Evolutionary conservation across 2,329 filamentous ascomycete genomes (phyloP), one percentile per base, ranked within the genome.

Genomic region (Camptophora hylomeconis): DNA sequence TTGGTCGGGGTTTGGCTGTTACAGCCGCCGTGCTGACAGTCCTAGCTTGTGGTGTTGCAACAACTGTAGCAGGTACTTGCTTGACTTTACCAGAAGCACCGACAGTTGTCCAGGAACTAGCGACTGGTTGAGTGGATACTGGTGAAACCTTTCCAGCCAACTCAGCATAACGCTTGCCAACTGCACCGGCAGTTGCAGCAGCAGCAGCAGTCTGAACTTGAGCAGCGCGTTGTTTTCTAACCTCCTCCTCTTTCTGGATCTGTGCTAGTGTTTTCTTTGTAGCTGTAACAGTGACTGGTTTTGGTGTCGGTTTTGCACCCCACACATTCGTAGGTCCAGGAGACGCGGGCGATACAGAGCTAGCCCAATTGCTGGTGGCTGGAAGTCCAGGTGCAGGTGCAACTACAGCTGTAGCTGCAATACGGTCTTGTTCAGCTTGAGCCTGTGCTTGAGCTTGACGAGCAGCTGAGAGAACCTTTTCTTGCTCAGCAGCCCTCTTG

Each of bases 161-260:
- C 52, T 94, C 89, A 12, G 89, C 87, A 53, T 95, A 95, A 32
- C 87, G 80, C 63, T 95, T 95, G 20, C 80, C 79, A 37, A 57
- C 53, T 7, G 64, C 53, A 22, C 64, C 45, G 15, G 58, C 47
- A 17, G 53, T 42, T 17, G 57, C 54, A 7, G 58, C 51, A 20
- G 58, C 56, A 35, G 60, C 57, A 5, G 53, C 46, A 20, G 51
- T 54, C 21, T 33, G 37, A 11, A 61, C 51, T 13, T 65, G 57
- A 4, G 58, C 50, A 23, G 73, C 69, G 51, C 79, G 82, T 46
- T 79, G 75, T 66, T 98, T 98, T 40, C 81, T 76, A 11, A 69
- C 68, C 50, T 95, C 89, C 49, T 98, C 89, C 57, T 98, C 89
- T 39, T 86, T 86, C 53, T 95, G 89, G 35, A 98, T 95, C 43